Evolutionary conservation across 1,139 yeast genomes (phyloP).

Genomic region (Geotrichum citri-aurantii): DNA sequence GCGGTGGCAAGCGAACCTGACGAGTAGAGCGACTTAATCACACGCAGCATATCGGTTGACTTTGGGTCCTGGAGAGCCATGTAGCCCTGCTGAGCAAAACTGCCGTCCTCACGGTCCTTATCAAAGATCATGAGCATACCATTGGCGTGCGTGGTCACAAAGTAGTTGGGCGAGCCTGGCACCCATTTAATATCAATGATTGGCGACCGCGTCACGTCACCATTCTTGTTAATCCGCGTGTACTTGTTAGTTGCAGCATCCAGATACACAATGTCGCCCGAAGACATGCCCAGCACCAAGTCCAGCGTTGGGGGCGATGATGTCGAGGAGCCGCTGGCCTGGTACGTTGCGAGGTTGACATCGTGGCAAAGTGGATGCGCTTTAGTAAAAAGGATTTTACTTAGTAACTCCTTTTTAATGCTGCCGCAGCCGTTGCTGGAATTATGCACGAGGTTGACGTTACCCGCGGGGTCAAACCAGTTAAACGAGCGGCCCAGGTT

Average conservation of each 20-base stretch:
- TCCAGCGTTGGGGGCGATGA: slow-evolving; percentile 39
- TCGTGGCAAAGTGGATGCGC: slow-evolving; percentile 41
- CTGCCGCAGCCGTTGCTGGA: slow-evolving; percentile 9
- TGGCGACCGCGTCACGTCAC: slow-evolving; percentile 37
- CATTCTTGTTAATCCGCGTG: slow-evolving; percentile 47
- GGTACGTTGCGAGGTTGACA: slow-evolving; percentile 32
- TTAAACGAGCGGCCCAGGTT: slow-evolving; percentile 36
- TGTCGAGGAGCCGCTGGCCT: slow-evolving; percentile 22
- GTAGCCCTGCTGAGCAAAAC: slow-evolving; percentile 24
- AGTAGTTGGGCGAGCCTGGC: slow-evolving; percentile 38
- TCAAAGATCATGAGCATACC: slow-evolving; percentile 41
- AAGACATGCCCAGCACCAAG: slow-evolving; percentile 45
- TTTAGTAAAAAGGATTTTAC: slow-evolving; percentile 37
- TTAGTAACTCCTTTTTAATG: slow-evolving; percentile 35
- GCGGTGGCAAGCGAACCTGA: neutral
- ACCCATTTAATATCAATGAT: slow-evolving; percentile 40
- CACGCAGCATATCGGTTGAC: slow-evolving; percentile 28
- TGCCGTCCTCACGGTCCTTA: slow-evolving; percentile 39
- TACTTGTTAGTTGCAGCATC: slow-evolving; percentile 45
- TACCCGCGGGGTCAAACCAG: slow-evolving; percentile 31
- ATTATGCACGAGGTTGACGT: slow-evolving; percentile 8
- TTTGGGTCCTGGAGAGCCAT: slow-evolving; percentile 22
- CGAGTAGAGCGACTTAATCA: slow-evolving; percentile 26
- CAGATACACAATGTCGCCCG: slow-evolving; percentile 51
- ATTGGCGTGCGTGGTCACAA: slow-evolving; percentile 40